Conservation (phyloP, 1,284 basidiomycete genomes). For the Rhizoctonia solani region DNA sequence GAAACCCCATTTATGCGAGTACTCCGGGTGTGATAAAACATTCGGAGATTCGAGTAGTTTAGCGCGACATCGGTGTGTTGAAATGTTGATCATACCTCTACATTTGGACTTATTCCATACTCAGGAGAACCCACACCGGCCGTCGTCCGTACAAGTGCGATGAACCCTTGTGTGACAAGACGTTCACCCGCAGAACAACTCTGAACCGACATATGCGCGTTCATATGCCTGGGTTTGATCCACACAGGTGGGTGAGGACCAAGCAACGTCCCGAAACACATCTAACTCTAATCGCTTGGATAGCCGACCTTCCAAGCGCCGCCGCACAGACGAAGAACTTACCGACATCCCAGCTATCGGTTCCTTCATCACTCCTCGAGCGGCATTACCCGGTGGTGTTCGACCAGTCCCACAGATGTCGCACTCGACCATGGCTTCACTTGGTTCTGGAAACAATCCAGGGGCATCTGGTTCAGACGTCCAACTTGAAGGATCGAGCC, state of each 20-base stretch:
- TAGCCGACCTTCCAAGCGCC: conserved; percentile 22
- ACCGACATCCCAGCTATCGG: conserved; percentile 18
- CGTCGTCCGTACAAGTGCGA: conserved; percentile 82
- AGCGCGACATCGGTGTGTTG: conserved; percentile 68
- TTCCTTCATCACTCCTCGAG: conserved; percentile 22
- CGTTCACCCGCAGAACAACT: conserved; percentile 79
- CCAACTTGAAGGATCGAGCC: not conserved
- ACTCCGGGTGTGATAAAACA: conserved; percentile 78
- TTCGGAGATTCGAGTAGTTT: conserved; percentile 89
- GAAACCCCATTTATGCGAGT: conserved; percentile 85
- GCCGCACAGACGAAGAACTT: conserved; percentile 18
- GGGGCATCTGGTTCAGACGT: not conserved
- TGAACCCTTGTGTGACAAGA: conserved; percentile 77
- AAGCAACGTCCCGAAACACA: not conserved
- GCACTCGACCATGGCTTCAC: conserved; percentile 18
- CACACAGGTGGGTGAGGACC: conserved; percentile 61
- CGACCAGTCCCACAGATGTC: conserved; percentile 29
- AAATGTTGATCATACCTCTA: not conserved
- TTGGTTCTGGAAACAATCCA: conserved; percentile 5
- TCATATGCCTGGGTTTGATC: conserved; percentile 82
- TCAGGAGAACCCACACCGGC: conserved; percentile 53
- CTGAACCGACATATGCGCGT: conserved; percentile 80
- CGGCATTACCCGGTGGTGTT: conserved; percentile 12
- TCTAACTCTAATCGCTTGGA: not conserved
- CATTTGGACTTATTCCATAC: not conserved